Conservation (phyloP, 2,329 filamentous ascomycete species). For the Thermoascus crustaceus region DNA sequence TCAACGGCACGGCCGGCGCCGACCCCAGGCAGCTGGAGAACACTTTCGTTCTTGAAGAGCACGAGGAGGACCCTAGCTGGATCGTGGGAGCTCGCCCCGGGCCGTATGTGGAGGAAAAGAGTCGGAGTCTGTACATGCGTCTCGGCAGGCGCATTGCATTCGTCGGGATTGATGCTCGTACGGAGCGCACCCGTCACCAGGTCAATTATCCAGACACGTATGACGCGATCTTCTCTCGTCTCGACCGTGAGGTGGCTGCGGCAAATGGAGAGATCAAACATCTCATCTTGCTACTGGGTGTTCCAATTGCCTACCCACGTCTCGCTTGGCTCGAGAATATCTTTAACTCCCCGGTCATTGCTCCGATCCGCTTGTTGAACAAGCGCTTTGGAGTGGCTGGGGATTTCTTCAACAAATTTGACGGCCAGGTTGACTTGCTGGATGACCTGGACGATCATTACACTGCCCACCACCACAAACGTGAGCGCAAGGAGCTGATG, state of each 20-base stretch:
- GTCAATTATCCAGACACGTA: slow-evolving; percentile 73
- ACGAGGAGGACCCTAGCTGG: slow-evolving; percentile 59
- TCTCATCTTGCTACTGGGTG: slow-evolving; percentile 55
- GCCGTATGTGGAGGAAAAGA: slow-evolving; percentile 56
- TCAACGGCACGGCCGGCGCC: slow-evolving; percentile 43
- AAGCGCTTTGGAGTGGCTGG: slow-evolving; percentile 82
- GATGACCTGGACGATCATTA: slow-evolving; percentile 66
- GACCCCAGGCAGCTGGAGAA: slow-evolving; percentile 67
- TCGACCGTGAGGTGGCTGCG: slow-evolving; percentile 44
- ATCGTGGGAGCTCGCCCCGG: slow-evolving; percentile 69
- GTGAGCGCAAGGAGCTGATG: slow-evolving; percentile 69
- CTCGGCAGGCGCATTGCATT: slow-evolving; percentile 58
- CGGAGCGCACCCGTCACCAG: slow-evolving; percentile 80
- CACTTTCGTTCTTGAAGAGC: slow-evolving; percentile 59
- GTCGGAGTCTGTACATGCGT: slow-evolving; percentile 55
- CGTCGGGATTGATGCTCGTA: slow-evolving; percentile 52
- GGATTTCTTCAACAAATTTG: slow-evolving; percentile 85
- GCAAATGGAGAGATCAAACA: slow-evolving; percentile 53
- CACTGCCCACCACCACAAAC: slow-evolving; percentile 84
- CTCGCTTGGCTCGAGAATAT: slow-evolving; percentile 97
- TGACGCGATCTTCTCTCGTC: slow-evolving; percentile 50
- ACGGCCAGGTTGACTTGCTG: slow-evolving; percentile 61
- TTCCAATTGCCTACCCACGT: slow-evolving; percentile 64
- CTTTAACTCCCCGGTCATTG: slow-evolving; percentile 75
- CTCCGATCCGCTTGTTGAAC: slow-evolving; percentile 80